Conservation (phyloP, 2,329 filamentous ascomycete genomes). For the Fusarium algeriense region DNA sequence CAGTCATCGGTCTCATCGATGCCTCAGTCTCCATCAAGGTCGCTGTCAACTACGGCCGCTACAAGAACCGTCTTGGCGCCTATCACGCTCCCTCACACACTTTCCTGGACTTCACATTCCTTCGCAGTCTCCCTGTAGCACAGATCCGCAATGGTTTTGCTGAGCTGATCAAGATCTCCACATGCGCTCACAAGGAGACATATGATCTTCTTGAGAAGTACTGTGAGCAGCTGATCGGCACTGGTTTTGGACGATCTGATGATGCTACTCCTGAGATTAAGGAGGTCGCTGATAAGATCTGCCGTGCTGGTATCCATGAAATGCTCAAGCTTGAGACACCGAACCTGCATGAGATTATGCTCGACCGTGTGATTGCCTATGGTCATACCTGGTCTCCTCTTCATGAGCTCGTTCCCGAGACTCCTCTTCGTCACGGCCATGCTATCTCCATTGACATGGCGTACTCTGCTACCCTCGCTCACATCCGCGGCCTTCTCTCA, state of each 20-base stretch:
- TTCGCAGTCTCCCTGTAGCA: slow-evolving; percentile 74
- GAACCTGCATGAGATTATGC: slow-evolving; percentile 78
- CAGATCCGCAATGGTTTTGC: slow-evolving; percentile 81
- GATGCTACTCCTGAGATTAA: slow-evolving; percentile 67
- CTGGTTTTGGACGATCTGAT: slow-evolving; percentile 73
- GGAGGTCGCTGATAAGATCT: slow-evolving; percentile 74
- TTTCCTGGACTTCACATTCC: slow-evolving; percentile 79
- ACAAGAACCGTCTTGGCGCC: slow-evolving; percentile 80
- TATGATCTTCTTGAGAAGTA: slow-evolving; percentile 77
- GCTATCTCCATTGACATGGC: slow-evolving; percentile 83
- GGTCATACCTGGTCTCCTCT: slow-evolving; percentile 82
- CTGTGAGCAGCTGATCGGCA: slow-evolving; percentile 75
- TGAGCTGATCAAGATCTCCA: slow-evolving; percentile 81
- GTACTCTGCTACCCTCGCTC: slow-evolving; percentile 76
- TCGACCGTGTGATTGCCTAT: slow-evolving; percentile 79
- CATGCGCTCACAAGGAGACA: slow-evolving; percentile 74
- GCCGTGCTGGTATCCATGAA: slow-evolving; percentile 76
- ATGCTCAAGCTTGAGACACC: slow-evolving; percentile 81
- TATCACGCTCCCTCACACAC: slow-evolving; percentile 80
- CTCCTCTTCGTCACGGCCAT: slow-evolving; percentile 77
- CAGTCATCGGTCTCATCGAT: slow-evolving; percentile 80
- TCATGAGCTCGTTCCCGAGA: slow-evolving; percentile 76
- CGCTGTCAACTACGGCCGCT: slow-evolving; percentile 81
- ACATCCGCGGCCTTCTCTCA: slow-evolving; percentile 70
- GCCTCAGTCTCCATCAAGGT: slow-evolving; percentile 82